Evolutionary conservation across 371 early-diverging fungal species (phyloP).

Genomic region (Batkoa obscura): DNA sequence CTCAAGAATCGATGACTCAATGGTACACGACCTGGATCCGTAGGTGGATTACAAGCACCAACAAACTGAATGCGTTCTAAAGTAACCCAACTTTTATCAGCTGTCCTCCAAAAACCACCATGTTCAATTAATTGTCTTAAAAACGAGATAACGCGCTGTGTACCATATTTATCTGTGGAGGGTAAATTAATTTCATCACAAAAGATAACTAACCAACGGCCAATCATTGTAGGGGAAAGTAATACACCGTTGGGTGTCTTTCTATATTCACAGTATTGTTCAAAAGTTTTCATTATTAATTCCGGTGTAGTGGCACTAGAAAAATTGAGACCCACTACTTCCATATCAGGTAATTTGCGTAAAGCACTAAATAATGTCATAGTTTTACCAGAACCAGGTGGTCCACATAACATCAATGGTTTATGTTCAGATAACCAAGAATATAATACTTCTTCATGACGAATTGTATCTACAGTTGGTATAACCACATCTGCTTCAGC

Average conservation of each 20-base stretch:
- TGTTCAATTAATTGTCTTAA: constrained; percentile 87
- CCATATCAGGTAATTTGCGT: constrained; percentile 85
- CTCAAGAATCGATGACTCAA: constrained; percentile 89
- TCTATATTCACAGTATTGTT: constrained; percentile 94
- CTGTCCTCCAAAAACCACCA: constrained; percentile 89
- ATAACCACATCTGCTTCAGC: constrained; percentile 86
- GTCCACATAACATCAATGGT: constrained; percentile 92
- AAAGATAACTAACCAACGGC: constrained; percentile 93
- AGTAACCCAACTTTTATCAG: constrained; percentile 80
- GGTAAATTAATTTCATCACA: constrained; percentile 99
- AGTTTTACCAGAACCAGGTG: constrained; percentile 97
- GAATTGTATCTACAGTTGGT: constrained; percentile 93
- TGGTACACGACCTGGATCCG: constrained; percentile 95
- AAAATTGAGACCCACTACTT: constrained; percentile 95
- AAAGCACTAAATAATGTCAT: constrained; percentile 95
- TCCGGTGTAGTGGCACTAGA: constrained; percentile 94
- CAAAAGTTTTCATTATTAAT: constrained; percentile 85
- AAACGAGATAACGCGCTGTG: constrained; percentile 93
- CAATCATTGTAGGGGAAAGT: constrained; percentile 63
- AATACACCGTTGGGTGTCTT: constrained; percentile 86
- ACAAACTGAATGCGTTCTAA: constrained; percentile 95
- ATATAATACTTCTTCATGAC: constrained; percentile 90
- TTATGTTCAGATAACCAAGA: constrained; percentile 90
- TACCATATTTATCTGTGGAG: constrained; percentile 87
- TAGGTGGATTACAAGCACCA: constrained; percentile 98